phyloP scores from a whole-genome alignment of 2,329 filamentous ascomycete species.

The Endocalyx cinctus region DNA sequence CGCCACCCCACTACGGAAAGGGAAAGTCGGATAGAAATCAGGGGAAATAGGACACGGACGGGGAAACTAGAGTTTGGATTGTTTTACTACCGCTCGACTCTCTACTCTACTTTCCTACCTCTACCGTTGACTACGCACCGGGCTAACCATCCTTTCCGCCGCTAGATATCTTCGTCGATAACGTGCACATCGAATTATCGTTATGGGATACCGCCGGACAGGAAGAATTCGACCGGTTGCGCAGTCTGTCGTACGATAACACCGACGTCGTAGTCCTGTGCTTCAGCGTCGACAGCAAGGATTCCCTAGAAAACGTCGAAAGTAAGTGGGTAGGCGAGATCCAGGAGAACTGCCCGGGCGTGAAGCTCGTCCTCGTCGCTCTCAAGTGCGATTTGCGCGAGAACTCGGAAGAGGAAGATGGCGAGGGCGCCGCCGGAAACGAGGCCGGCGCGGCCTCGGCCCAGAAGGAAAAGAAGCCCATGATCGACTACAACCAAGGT shows the following conservation, averaged over 20 bases:
- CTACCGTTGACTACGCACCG: too few species aligned
- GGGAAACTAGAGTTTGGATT: too few species aligned
- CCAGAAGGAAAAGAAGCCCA: constrained; percentile 58
- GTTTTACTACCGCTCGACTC: too few species aligned
- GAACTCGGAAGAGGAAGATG: constrained; percentile 66
- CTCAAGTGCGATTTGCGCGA: constrained; percentile 96
- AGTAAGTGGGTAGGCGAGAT: constrained; percentile 99
- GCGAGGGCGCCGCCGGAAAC: constrained; percentile 36
- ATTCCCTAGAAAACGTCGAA: constrained; percentile 96
- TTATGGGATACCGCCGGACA: constrained; percentile 98
- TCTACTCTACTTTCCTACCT: too few species aligned
- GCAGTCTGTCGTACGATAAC: constrained; percentile 92
- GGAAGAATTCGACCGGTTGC: constrained; percentile 96
- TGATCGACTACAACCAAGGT: constrained; percentile 88
- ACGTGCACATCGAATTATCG: constrained; percentile 92
- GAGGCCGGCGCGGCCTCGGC: constrained; percentile 25
- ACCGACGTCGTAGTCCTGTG: constrained; percentile 99
- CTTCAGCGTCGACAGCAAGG: constrained; percentile 93
- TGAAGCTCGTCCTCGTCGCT: constrained; percentile 91
- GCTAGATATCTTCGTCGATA: constrained; percentile 95
- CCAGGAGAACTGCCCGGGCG: constrained; percentile 92
- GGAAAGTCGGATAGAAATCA: too few species aligned
- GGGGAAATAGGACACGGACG: too few species aligned
- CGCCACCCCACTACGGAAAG: too few species aligned
- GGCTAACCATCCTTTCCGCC: constrained; percentile 2